Evolutionary conservation across 768 basidiomycete species (phyloP), one percentile per base, ranked within the genome.

Genomic region (Lactifluus pinguis): DNA sequence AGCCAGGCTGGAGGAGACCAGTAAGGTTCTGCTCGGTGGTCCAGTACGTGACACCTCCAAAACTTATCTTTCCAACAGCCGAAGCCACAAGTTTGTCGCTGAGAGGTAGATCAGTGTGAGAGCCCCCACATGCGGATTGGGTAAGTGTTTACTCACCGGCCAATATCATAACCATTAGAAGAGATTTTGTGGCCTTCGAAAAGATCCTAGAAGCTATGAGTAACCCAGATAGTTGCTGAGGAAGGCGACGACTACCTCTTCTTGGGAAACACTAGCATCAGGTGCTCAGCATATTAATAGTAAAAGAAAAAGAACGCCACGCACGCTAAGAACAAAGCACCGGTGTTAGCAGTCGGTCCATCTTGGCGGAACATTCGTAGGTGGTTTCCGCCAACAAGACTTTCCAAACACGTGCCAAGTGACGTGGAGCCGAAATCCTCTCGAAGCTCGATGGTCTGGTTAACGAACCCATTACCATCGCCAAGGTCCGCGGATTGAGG

Each of bases 311-410:
- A 38, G 21, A 30, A 9, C 11, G 3, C 5, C 1, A 71, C 81
- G 65, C 68, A 83, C 81, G 81, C 82, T 19, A 84, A 74, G 70
- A 87, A 89, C 32, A 86, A 69, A 4, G 79, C 77, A 0, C 75
- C 74, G 36, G 70, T 80, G 53, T 77, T 42, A 2, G 84, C 85
- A 15, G 32, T 21, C 3, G 79, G 68, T 1, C 85, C 85, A 62
- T 86, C 82, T 69, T 87, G 85, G 45, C 76, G 77, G 69, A 69
- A 86, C 6, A 82, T 74, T 14, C 80, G 72, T 63, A 81, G 75
- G 65, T 81, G 80, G 64, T 79, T 76, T 0, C 80, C 80, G 1
- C 80, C 80, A 4, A 74, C 62, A 44, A 77, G 64, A 53, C 70
- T 74, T 69, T 80, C 80, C 8, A 75, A 57, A 60, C 80, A 82